Base-by-base conservation (phyloP, 257 asterid species). In the Misopates orontium region DNA sequence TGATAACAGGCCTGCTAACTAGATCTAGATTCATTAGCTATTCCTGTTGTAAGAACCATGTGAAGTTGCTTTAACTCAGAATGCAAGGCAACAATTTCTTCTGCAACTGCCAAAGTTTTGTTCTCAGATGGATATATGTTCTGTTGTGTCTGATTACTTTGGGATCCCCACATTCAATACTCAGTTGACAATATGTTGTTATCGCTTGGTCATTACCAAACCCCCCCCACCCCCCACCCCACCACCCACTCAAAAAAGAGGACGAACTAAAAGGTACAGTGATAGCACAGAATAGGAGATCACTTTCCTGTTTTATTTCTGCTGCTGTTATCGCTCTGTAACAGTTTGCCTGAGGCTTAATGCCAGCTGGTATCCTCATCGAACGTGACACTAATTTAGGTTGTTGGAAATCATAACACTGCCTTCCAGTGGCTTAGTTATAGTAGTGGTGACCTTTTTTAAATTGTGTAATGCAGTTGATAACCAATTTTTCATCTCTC, bases 261-360 rank as follows among this genome's bases (percentile, higher is more conserved):
- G 10, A 42, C 59, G 12, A 65, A 53, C 12, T 3, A 28, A 28
- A 32, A 18, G 42, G 11, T 36, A 31, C 9, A 45, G 17, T 45
- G 51, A 45, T 45, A 45, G 18, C 8, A 45, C 5, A 45, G 4
- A 13, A 45, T 3, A 28, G 36, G 36, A 28, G 7, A 28, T 28
- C 7, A 28, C 36, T 2, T 45, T 45, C 51, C 51, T 10, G 4
- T 45, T 16, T 45, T 0, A 1, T 45, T 45, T 45, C 19, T 14
- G 18, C 15, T 36, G 8, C 42, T 10, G 3, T 18, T 45, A 15
- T 28, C 36, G 3, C 3, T 28, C 36, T 28, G 3, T 45, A 45
- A 45, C 18, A 45, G 51, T 45, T 45, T 16, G 14, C 57, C 57
- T 52, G 25, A 64, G 63, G 66, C 72, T 60, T 60, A n/a, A 52